Evolutionary conservation across 371 early-diverging fungal species (phyloP).

Genomic region (Phascolomyces articulosus): DNA sequence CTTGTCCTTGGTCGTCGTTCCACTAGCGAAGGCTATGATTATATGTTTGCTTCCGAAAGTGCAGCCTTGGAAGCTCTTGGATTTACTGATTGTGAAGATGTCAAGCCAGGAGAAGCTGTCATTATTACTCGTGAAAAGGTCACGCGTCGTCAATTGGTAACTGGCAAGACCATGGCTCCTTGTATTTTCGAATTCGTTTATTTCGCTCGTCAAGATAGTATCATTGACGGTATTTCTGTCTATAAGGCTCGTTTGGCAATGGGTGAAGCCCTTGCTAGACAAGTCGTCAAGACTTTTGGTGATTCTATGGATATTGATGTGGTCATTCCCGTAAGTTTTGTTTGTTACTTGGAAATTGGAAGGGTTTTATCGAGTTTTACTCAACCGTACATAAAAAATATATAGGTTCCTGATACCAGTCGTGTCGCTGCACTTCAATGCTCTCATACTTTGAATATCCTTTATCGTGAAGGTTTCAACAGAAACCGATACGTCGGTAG

Average conservation of each 20-base stretch:
- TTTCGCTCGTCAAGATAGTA: constrained; percentile 97
- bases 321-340: constrained; percentile 84
- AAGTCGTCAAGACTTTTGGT: constrained; percentile 72
- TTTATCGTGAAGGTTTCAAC: constrained; percentile 97
- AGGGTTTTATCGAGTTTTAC: neutral
- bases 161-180: constrained; percentile 71
- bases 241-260: constrained; percentile 95
- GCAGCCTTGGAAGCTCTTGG: constrained; percentile 91
- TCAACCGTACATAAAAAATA: no score
- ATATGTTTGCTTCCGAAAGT: constrained; percentile 97
- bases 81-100: constrained; percentile 86
- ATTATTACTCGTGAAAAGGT: constrained; percentile 82
- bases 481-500: constrained; percentile 98
- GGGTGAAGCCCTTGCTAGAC: constrained; percentile 93
- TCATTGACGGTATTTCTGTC: constrained; percentile 97
- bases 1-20: constrained; percentile 87
- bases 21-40: constrained; percentile 68
- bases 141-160: constrained; percentile 65
- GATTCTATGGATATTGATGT: constrained; percentile 89
- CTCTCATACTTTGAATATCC: constrained; percentile 81
- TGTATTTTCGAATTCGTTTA: constrained; percentile 99
- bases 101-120: constrained; percentile 91
- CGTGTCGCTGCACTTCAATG: constrained; percentile 93
- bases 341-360: no score
- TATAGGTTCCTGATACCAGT: constrained; percentile 91